Evolutionary conservation across 768 basidiomycete species (phyloP), one percentile per base, ranked within the genome.

Genomic region (Russula dissimulans): DNA sequence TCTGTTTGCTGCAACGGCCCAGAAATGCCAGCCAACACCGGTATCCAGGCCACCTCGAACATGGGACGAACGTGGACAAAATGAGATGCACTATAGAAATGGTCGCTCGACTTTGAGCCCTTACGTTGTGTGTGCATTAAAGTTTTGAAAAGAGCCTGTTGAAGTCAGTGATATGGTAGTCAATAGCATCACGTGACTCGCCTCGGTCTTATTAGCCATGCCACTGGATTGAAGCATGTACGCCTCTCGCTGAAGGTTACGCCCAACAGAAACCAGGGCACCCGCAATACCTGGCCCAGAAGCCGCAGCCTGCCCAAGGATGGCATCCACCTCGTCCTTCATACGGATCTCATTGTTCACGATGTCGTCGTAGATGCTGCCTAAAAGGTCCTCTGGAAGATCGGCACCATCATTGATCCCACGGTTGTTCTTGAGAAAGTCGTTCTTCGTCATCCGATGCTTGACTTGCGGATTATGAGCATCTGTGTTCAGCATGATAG

Each of bases 41-140:
- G 86, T 75, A 98, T 98, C 97, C 97, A 99, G 22, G 93, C 95
- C 7, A 97, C 95, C 73, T 98, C 95, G 67, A 99, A 97, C 97
- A 99, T 99, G 18, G 97, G 95, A 41, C 86, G 83, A 62, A 98
- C 95, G 70, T 99, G 97, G 59, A 97, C 84, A 63, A 94, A 91
- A 69, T 97, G 91, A 0, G 92, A 97, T 1, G 97, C 97, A 63
- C 91, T 92, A 75, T 95, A 97, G 75, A 93, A 99, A 63, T 95
- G 91, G 63, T 97, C 92, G 29, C 78, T 82, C 5, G 76, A 73
- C 71, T 84, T 89, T 8, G 85, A 82, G 26, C 87, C 84, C 66
- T 88, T 90, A n/a, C 90, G 83, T 69, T 97, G 95, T 31, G 91
- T 83, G 36, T 89, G 85, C 79, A 93, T 89, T 79, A 98, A 82